Conservation (phyloP, 176 grass and related monocot genomes). For the Eleusine indica region DNA sequence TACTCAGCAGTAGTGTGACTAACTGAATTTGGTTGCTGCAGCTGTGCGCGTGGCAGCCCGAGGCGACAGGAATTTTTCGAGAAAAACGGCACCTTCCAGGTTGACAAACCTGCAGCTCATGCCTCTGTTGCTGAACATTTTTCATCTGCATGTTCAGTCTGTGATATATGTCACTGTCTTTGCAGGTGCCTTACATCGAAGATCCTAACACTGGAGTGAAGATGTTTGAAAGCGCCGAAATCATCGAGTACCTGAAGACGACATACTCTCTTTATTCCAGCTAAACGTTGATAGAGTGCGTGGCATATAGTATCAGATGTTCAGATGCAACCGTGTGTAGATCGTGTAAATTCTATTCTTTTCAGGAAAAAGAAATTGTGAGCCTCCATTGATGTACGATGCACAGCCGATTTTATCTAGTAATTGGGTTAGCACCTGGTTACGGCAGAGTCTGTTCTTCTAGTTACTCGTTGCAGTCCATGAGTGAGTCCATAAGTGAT, state of each 20-base stretch:
- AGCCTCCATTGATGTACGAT: not conserved
- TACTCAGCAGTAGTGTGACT: slow-evolving; percentile 16
- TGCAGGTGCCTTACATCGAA: slow-evolving; percentile 81
- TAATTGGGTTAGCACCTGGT: not conserved
- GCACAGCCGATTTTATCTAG: not conserved
- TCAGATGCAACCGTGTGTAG: not conserved
- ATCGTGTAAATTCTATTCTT: slow-evolving; percentile 10
- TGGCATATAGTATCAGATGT: not conserved
- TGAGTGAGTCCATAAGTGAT: not conserved
- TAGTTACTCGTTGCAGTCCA: not conserved
- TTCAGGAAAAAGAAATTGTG: not conserved
- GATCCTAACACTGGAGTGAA: slow-evolving; percentile 94
- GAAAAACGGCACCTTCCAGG: slow-evolving; percentile 86
- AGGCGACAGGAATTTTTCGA: slow-evolving; percentile 74
- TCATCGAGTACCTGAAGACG: slow-evolving; percentile 67
- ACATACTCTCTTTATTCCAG: slow-evolving; percentile 45
- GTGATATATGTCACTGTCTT: slow-evolving; percentile 9
- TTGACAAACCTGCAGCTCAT: not conserved
- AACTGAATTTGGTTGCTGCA: slow-evolving; percentile 42
- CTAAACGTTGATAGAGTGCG: not conserved
- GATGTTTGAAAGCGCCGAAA: slow-evolving; percentile 93
- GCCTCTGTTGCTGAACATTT: not conserved
- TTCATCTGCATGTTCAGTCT: not conserved
- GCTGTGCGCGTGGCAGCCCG: slow-evolving; percentile 71
- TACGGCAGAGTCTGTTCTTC: not conserved